Evolutionary conservation across 805 yeast species (phyloP).

Genomic region (Ogataea ramenticola): DNA sequence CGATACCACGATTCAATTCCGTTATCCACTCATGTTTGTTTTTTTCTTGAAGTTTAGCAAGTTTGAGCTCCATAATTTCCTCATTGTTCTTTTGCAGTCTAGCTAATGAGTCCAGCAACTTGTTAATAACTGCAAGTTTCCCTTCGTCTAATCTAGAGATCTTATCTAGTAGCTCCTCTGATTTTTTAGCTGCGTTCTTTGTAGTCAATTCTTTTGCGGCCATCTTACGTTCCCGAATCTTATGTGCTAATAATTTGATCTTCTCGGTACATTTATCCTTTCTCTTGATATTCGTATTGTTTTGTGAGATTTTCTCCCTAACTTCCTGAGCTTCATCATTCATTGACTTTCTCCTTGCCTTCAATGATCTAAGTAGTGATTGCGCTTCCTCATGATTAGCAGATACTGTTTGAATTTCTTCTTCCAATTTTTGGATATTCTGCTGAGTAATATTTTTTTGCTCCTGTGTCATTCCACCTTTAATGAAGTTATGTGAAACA

Average conservation of each 20-base stretch:
- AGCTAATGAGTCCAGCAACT: not conserved
- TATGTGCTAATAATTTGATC: not conserved
- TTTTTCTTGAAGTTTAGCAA: slow-evolving; percentile 28
- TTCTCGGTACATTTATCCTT: not conserved
- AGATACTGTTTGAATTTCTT: slow-evolving; percentile 5
- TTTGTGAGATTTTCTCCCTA: not conserved
- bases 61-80: not conserved
- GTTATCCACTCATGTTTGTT: slow-evolving; percentile 24
- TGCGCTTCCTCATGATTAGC: slow-evolving; percentile 26
- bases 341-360: not conserved
- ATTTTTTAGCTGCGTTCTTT: not conserved
- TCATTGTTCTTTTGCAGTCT: not conserved
- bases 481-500: not conserved
- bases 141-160: not conserved
- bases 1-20: slow-evolving; percentile 17
- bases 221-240: not conserved
- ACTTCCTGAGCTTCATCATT: not conserved
- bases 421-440: slow-evolving; percentile 8
- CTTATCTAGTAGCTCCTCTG: not conserved
- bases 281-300: not conserved
- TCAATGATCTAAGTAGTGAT: slow-evolving; percentile 7
- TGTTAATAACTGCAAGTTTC: not conserved
- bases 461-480: slow-evolving; percentile 24
- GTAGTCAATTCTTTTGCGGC: not conserved
- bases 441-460: slow-evolving; percentile 11